Conservation (phyloP, 805 yeast genomes). For the Kodamaea kaohsiungensis region DNA sequence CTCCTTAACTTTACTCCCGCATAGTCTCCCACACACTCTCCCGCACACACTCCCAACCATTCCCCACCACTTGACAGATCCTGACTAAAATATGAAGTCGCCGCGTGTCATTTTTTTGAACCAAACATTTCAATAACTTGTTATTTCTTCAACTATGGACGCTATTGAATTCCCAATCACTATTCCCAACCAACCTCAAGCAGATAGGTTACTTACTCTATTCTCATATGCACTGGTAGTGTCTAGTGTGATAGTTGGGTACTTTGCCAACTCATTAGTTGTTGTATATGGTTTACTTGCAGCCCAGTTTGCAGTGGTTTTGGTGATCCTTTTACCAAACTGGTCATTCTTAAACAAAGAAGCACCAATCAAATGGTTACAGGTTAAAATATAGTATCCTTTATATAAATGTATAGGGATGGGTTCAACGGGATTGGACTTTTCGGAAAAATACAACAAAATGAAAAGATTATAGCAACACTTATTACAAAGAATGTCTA, state of each 20-base stretch:
- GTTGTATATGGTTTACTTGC: slow-evolving; percentile 41
- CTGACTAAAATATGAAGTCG: background rate
- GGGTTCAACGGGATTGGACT: background rate
- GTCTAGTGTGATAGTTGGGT: slow-evolving; percentile 50
- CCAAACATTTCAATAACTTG: background rate
- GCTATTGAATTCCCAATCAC: slow-evolving; percentile 23
- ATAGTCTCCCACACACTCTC: no score
- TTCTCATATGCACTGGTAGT: slow-evolving; percentile 32
- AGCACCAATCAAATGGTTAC: slow-evolving; percentile 50
- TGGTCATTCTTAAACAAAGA: slow-evolving; percentile 54
- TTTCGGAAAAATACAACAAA: background rate
- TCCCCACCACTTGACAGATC: no score
- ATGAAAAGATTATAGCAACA: background rate
- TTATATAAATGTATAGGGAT: background rate
- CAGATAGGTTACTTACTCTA: slow-evolving; percentile 29
- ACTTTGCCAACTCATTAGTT: slow-evolving; percentile 44
- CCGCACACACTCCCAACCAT: no score
- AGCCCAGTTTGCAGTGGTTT: slow-evolving; percentile 28
- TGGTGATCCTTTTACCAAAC: slow-evolving; percentile 51
- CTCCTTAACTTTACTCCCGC: no score
- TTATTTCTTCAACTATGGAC: slow-evolving; percentile 10
- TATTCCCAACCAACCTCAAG: slow-evolving; percentile 49
- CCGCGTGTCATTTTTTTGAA: background rate
- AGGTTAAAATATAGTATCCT: slow-evolving; percentile 24
- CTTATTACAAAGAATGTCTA: background rate